phyloP scores from a whole-genome alignment of 805 yeast genomes.

The Wickerhamomyces alni region DNA sequence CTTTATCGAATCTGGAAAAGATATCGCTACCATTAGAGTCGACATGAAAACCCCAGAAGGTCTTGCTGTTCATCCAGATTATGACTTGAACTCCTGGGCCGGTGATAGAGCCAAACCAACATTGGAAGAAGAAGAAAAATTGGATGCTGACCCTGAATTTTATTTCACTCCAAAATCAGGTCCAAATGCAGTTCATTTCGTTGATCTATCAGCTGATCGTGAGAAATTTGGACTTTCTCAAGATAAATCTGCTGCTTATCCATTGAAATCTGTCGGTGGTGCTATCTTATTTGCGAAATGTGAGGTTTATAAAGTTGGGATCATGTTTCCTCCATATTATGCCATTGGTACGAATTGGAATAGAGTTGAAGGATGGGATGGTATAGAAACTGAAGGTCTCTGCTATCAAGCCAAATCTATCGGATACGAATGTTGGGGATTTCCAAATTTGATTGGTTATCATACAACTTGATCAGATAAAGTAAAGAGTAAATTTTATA shows the following conservation, averaged over 20 bases:
- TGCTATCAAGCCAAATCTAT: constrained; percentile 40
- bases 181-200: constrained; percentile 6
- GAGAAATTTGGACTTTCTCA: constrained; percentile 9
- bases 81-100: constrained; percentile 31
- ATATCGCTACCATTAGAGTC: constrained; percentile 26
- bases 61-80: constrained; percentile 16
- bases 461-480: constrained; percentile 3
- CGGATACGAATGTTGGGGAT: constrained; percentile 44
- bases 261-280: constrained; percentile 44
- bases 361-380: constrained; percentile 45
- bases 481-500: no score
- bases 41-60: constrained; percentile 18
- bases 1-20: constrained; percentile 22
- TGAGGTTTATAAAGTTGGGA: constrained; percentile 39
- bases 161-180: constrained; percentile 14
- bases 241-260: background rate
- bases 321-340: constrained; percentile 39
- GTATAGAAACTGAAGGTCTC: constrained; percentile 48
- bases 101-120: constrained; percentile 25
- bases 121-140: constrained; percentile 11
- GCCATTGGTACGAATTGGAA: constrained; percentile 41
- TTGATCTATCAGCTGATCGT: constrained; percentile 6
- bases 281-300: constrained; percentile 41
- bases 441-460: constrained; percentile 33
- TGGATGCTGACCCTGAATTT: constrained; percentile 8